Base-by-base conservation (phyloP, 2,329 filamentous ascomycete species). In the Ascochyta rabiei region DNA sequence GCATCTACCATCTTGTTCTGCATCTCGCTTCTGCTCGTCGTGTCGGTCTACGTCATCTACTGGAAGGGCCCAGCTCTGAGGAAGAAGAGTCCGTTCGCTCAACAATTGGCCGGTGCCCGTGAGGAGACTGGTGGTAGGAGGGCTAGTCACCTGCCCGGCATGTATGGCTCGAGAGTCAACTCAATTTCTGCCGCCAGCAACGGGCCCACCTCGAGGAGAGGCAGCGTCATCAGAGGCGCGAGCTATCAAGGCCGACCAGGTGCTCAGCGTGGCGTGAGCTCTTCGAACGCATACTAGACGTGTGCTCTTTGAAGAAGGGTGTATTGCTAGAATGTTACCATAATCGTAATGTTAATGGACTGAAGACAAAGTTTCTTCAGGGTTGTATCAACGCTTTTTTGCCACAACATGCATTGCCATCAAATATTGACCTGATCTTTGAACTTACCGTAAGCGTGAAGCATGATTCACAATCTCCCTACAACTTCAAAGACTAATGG, bases 1-100 rank as follows among this genome's bases (percentile, higher is more conserved):
- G 84, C 85, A 0, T 84, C 82, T 23, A 83, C 82, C 0, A 79
- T 86, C n/a, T 78, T 87, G 0, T 82, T 79, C 13, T 77, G 71
- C 28, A 72, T 86, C 38, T 77, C 81, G 0, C 63, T 81, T 2
- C 74, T 86, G 2, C 73, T 74, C 9, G 71, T 73, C 1, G 60
- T 68, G 1, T 72, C 70, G 0, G 67, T 83, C 2, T 63, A 84
- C 18, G 76, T 86, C 5, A 77, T 81, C 9, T 76, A 81, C 38
- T 81, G 78, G 77, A 82, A 84, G 60, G 84, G 85, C 0, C 82
- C 83, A 0, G 72, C 70, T 2, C 76, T 87, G 26, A 76, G 84
- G 6, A 78, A 76, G 50, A 75, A 77, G 12, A 83, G 80, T 47
- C 77, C 80, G 6, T 86, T 86, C 61, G 84, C 84, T 0, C 77